These are phyloP conservation scores for Boletus huronensis DNA, from an alignment of 768 basidiomycete genomes.

Conservation along the genomic window DNA sequence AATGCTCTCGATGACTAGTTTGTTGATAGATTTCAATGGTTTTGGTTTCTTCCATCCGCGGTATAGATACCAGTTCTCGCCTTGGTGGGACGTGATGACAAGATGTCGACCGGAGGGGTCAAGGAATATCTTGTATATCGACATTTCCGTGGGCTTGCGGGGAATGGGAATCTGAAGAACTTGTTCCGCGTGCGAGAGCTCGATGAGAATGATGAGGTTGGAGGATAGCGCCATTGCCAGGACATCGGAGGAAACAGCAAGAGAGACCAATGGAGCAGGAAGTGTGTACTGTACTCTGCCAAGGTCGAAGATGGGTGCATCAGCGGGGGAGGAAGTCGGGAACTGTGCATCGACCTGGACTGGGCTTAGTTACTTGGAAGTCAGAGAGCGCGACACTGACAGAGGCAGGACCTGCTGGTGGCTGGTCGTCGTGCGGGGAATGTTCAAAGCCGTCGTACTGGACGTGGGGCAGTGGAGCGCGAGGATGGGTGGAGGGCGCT, in stretches of 20 bases:
- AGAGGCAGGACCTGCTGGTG: constrained; percentile 33
- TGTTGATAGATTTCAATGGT: constrained; percentile 68
- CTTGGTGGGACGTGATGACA: constrained; percentile 78
- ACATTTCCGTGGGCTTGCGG: constrained; percentile 70
- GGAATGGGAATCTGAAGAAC: constrained; percentile 77
- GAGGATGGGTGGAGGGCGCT: constrained; percentile 40
- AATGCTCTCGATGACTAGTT: constrained; percentile 85
- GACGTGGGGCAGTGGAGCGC: constrained; percentile 50
- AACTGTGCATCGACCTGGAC: constrained; percentile 30
- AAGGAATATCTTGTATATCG: constrained; percentile 79
- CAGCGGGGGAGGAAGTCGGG: constrained; percentile 31
- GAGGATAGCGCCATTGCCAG: constrained; percentile 80
- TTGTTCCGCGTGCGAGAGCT: constrained; percentile 83
- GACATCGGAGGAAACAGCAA: constrained; percentile 83
- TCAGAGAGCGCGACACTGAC: constrained; percentile 4
- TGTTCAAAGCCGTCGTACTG: constrained; percentile 90
- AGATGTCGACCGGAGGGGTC: constrained; percentile 94
- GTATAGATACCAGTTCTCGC: constrained; percentile 93
- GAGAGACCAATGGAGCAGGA: constrained; percentile 76
- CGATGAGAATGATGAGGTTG: constrained; percentile 82
- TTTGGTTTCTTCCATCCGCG: constrained; percentile 78
- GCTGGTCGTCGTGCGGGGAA: constrained; percentile 53
- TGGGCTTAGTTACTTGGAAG: constrained; percentile 7
- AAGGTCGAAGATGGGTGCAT: constrained; percentile 74
- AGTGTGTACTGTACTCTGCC: constrained; percentile 86